Percentiles rank a stretch among this genome's conserved stretches.
Evolutionary conservation across 257 asterid species (phyloP).

Genomic region (Verbascum thapsus): DNA sequence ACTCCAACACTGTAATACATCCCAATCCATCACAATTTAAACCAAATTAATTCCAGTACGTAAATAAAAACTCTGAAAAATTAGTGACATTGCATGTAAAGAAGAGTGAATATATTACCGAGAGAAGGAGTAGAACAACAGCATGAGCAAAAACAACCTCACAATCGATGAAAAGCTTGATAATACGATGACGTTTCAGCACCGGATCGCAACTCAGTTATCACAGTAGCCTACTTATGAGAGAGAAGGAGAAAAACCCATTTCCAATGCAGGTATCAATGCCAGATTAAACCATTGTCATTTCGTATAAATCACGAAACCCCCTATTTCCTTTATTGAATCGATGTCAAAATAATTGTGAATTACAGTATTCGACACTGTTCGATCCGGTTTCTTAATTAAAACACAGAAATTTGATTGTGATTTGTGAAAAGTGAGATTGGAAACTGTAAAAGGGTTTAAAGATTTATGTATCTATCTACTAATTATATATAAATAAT

Average conservation of each 20-base stretch:
- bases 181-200: not conserved
- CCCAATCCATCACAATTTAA: slow-evolving; percentile 18
- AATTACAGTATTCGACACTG: slow-evolving; percentile 25
- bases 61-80: not conserved
- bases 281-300: slow-evolving; percentile 32
- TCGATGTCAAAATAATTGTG: slow-evolving; percentile 25
- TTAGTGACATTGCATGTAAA: slow-evolving; percentile 23
- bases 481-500: too few relatives aligned
- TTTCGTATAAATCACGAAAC: slow-evolving; percentile 50
- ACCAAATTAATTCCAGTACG: slow-evolving; percentile 20
- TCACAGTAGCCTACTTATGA: slow-evolving; percentile 21
- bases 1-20: slow-evolving; percentile 16
- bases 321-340: slow-evolving; percentile 37
- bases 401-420: slow-evolving; percentile 12
- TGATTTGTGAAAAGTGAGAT: slow-evolving; percentile 26
- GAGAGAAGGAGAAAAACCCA: slow-evolving; percentile 35
- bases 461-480: slow-evolving; percentile 31
- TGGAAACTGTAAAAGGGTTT: slow-evolving; percentile 35
- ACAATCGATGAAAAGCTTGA: slow-evolving; percentile 21
- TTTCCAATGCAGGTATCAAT: slow-evolving; percentile 39
- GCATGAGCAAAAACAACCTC: slow-evolving; percentile 34
- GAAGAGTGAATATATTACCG: slow-evolving; percentile 28
- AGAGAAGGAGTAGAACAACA: slow-evolving; percentile 34
- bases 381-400: slow-evolving; percentile 8
- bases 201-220: slow-evolving; percentile 41